Percentiles rank a stretch among this genome's conserved stretches.
These are phyloP conservation scores for Teratosphaeria gauchensis DNA, from an alignment of 2,329 filamentous ascomycete species.

Conservation along the genomic window DNA sequence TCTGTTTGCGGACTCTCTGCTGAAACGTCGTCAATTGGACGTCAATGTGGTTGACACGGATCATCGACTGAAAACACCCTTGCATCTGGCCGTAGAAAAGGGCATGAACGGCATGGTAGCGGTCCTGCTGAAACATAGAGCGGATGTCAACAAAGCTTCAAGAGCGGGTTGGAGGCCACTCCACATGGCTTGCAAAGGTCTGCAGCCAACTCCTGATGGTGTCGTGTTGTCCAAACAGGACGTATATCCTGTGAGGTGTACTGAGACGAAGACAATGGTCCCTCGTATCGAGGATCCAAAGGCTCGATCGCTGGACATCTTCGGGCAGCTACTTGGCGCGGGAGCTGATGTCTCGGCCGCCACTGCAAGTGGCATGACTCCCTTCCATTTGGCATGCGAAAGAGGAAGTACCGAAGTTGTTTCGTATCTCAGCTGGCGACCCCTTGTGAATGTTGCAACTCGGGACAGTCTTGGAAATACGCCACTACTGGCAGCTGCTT, in stretches of 20 bases:
- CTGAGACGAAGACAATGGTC: too few relatives aligned
- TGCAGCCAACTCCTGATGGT: too few relatives aligned
- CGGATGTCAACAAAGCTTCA: conserved; percentile 7
- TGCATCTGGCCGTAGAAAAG: conserved; percentile 5
- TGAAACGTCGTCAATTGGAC: not conserved
- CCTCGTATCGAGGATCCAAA: too few relatives aligned
- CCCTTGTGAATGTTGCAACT: conserved; percentile 26
- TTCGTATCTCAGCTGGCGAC: conserved; percentile 10
- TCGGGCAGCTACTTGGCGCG: not conserved
- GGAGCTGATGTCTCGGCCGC: conserved; percentile 16
- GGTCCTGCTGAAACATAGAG: conserved; percentile 6
- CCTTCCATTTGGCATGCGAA: conserved; percentile 18
- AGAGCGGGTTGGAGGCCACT: conserved; percentile 19
- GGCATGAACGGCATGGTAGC: conserved; percentile 6
- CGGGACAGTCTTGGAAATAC: conserved; percentile 37
- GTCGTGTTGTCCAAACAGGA: too few relatives aligned
- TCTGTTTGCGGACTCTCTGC: not conserved
- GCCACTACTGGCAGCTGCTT: conserved; percentile 33
- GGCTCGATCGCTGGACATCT: not conserved
- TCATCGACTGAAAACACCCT: conserved; percentile 13
- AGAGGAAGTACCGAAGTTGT: conserved; percentile 16
- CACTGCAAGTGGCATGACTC: conserved; percentile 12
- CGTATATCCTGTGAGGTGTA: too few relatives aligned
- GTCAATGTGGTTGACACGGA: conserved; percentile 10
- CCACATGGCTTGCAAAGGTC: conserved; percentile 12